These are phyloP conservation scores for Patellifolia procumbens DNA, from an alignment of 179 eudicot species.

Conservation along the genomic window DNA sequence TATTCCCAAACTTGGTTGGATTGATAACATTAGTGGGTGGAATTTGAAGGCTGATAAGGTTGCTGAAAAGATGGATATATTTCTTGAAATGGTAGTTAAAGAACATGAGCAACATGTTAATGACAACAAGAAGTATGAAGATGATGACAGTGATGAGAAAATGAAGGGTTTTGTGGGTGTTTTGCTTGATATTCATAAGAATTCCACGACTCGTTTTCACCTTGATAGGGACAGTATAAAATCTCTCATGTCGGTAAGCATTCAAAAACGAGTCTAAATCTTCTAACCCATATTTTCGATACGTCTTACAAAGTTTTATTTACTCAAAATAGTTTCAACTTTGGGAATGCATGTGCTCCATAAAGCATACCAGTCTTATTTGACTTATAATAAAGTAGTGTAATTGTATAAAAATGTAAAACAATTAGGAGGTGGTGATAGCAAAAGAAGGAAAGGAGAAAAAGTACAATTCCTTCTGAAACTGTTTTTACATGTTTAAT, in stretches of 20 bases:
- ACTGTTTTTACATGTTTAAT: too few relatives aligned
- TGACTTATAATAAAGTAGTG: too few relatives aligned
- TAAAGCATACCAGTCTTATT: too few relatives aligned
- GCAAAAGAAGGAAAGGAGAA: too few relatives aligned
- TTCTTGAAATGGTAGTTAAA: slow-evolving; percentile 33
- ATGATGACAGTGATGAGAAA: slow-evolving; percentile 7
- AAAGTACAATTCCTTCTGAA: too few relatives aligned
- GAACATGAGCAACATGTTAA: slow-evolving; percentile 25
- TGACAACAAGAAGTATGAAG: neutral
- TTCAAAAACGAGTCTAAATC: too few relatives aligned
- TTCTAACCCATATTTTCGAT: too few relatives aligned
- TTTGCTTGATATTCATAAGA: slow-evolving; percentile 34
- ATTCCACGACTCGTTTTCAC: slow-evolving; percentile 13
- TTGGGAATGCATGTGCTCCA: too few relatives aligned
- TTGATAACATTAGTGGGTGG: slow-evolving; percentile 27
- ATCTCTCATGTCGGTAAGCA: slow-evolving; percentile 33
- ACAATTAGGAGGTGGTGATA: too few relatives aligned
- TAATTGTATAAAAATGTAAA: too few relatives aligned
- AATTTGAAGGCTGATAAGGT: slow-evolving; percentile 26
- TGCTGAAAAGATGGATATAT: slow-evolving; percentile 29
- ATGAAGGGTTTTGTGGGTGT: slow-evolving; percentile 37
- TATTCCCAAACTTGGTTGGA: slow-evolving; percentile 38
- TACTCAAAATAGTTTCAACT: too few relatives aligned
- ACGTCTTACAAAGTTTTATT: neutral
- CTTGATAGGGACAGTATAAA: slow-evolving; percentile 33